Conservation (phyloP, 1,139 yeast species). For the Protomyces inouyei region DNA sequence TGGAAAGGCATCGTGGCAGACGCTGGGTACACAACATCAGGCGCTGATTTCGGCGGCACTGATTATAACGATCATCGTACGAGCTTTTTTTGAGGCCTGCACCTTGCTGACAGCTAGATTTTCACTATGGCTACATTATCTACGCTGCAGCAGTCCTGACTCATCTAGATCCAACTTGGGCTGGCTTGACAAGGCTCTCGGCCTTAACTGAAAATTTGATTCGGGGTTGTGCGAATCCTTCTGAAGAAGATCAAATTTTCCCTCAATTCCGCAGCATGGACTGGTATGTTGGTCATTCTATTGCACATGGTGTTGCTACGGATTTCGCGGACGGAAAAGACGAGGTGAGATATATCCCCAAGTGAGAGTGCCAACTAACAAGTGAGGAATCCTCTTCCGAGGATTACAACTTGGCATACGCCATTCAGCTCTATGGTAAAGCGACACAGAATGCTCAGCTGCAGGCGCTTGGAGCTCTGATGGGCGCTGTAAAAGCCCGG, state of each 20-base stretch:
- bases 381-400: conserved; percentile 77
- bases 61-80: conserved; percentile 55
- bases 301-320: conserved; percentile 72
- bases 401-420: conserved; percentile 61
- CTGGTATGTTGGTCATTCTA: conserved; percentile 77
- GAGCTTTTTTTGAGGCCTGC: conserved; percentile 39
- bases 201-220: conserved; percentile 61
- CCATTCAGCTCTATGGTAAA: conserved; percentile 74
- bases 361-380: conserved; percentile 37
- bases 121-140: conserved; percentile 71
- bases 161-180: conserved; percentile 59
- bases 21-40: conserved; percentile 44
- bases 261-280: conserved; percentile 77
- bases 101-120: conserved; percentile 43
- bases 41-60: conserved; percentile 60
- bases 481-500: conserved; percentile 60
- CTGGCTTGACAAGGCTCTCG: conserved; percentile 45
- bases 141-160: conserved; percentile 77
- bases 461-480: conserved; percentile 69
- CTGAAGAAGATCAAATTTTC: conserved; percentile 55
- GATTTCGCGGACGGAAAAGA: conserved; percentile 41
- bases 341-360: conserved; percentile 47
- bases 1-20: conserved; percentile 63
- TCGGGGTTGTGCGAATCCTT: conserved; percentile 75
- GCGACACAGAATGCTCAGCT: conserved; percentile 62